Percentiles rank a stretch among this genome's conserved stretches.
These are phyloP conservation scores for Debaryomycetaceae sp. DNA, from an alignment of 1,139 yeast species.

Conservation along the genomic window DNA sequence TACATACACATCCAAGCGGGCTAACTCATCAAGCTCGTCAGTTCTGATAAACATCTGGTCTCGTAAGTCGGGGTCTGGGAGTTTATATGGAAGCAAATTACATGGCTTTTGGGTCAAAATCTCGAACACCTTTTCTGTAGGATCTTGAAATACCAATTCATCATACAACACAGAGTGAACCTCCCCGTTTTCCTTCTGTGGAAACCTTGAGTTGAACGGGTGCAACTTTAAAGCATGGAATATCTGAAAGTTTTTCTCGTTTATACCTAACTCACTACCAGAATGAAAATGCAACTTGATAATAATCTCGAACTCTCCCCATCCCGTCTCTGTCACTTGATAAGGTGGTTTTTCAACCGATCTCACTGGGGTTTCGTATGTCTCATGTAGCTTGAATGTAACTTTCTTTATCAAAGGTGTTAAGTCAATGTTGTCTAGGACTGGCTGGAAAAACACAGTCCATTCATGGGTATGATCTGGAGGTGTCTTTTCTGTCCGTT, in stretches of 20 bases:
- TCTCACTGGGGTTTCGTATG: conserved; percentile 82
- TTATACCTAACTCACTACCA: conserved; percentile 60
- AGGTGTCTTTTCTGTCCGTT: conserved; percentile 69
- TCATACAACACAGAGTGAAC: conserved; percentile 76
- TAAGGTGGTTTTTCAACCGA: conserved; percentile 88
- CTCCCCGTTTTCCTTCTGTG: conserved; percentile 40
- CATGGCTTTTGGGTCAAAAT: conserved; percentile 73
- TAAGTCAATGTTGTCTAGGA: conserved; percentile 69
- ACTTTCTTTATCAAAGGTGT: conserved; percentile 85
- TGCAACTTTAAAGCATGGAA: conserved; percentile 90
- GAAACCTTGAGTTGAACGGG: conserved; percentile 65
- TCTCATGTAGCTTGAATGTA: conserved; percentile 91
- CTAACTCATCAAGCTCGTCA: conserved; percentile 75
- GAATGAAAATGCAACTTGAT: conserved; percentile 82
- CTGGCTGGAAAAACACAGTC: conserved; percentile 91
- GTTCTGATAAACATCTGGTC: conserved; percentile 44
- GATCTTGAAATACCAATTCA: conserved; percentile 93
- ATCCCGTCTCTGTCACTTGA: conserved; percentile 95
- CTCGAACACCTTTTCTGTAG: conserved; percentile 85
- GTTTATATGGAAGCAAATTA: conserved; percentile 63
- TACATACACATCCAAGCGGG: conserved; percentile 65
- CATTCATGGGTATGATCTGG: conserved; percentile 91
- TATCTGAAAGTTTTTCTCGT: conserved; percentile 81
- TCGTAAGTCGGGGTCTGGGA: conserved; percentile 39
- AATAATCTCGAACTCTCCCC: conserved; percentile 98